Base-by-base conservation (phyloP, 345 rosid genomes). In the Brassica rapa region DNA sequence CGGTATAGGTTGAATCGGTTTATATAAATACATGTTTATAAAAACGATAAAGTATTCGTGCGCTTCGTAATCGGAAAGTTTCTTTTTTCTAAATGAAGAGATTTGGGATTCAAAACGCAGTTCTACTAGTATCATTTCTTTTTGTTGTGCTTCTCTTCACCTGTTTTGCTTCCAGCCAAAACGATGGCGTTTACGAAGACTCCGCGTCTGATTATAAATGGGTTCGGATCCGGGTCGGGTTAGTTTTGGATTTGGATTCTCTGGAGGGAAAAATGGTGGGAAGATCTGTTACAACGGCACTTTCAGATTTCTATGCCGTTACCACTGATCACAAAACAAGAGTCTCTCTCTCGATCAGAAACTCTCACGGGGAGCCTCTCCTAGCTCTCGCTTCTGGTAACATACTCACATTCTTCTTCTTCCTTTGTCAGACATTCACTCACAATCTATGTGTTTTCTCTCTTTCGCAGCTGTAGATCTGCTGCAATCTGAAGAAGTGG, bases 351-450 rank as follows among this genome's bases (percentile, higher is more conserved):
- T 70, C 71, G 0, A 1, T 60, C 14, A 82, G 61, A 60, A 67
- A 78, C 63, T 77, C 84, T 37, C 78, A 25, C 7, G 82, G 84
- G 32, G 39, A 82, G 6, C 79, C 79, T 69, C 72, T 82, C 19
- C 49, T 68, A 6, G 82, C 79, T 57, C 79, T 82, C 0, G 19
- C 78, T 66, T 72, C 81, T 6, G 73, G 83, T 76, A 39, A 39
- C 46, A 9, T 9, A 39, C 46, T 39, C 12, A 27, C 46, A 9
- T 14, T 51, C 19, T 35, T 35, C 21, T 51, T 14, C 56, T 51
- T 51, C 8, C 19, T 51, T 2, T 51, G 6, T 5, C 21, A 5
- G 1, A 6, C 39, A 6, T n/a, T 49, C 56, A 51, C 57, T 51
- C 21, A 51, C 57, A 15, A 2, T 32, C 37, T 32, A 1, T 32